phyloP scores from a whole-genome alignment of 768 basidiomycete species.

The Agaricus blazei region DNA sequence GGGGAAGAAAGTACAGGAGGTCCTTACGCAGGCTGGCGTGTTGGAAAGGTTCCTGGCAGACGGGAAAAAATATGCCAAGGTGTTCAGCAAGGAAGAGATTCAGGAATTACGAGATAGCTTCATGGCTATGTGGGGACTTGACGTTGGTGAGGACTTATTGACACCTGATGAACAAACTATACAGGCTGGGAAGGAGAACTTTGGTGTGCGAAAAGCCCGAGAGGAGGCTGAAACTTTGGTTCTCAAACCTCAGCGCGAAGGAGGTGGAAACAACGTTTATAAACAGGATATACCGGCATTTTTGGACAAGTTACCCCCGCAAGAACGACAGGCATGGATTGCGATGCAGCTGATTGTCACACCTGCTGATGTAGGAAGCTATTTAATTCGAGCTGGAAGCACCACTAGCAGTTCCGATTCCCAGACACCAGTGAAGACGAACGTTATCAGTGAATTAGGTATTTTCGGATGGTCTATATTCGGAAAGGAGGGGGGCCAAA shows the following conservation, averaged over 20 bases:
- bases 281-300: conserved; percentile 75
- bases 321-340: conserved; percentile 84
- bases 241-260: conserved; percentile 96
- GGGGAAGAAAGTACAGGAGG: conserved; percentile 93
- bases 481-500: conserved; percentile 29
- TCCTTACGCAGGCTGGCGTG: conserved; percentile 65
- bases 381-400: conserved; percentile 72
- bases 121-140: conserved; percentile 86
- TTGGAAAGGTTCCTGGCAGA: conserved; percentile 67
- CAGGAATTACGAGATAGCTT: conserved; percentile 66
- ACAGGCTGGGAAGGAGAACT: conserved; percentile 24
- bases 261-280: conserved; percentile 96
- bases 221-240: conserved; percentile 56
- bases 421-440: conserved; percentile 44
- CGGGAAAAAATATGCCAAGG: conserved; percentile 25
- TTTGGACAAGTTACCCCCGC: conserved; percentile 52
- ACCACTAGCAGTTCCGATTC: conserved; percentile 17
- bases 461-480: conserved; percentile 90
- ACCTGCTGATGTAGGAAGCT: conserved; percentile 61
- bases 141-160: conserved; percentile 36
- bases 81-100: conserved; percentile 35
- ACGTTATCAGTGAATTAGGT: conserved; percentile 87
- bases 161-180: conserved; percentile 24
- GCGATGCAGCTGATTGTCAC: conserved; percentile 91
- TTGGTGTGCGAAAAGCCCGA: conserved; percentile 49